Percentiles rank a stretch among this genome's conserved stretches.
These are phyloP conservation scores for Phytophthora palmivora DNA, from an alignment of 352 stramenopile species.

Conservation along the genomic window DNA sequence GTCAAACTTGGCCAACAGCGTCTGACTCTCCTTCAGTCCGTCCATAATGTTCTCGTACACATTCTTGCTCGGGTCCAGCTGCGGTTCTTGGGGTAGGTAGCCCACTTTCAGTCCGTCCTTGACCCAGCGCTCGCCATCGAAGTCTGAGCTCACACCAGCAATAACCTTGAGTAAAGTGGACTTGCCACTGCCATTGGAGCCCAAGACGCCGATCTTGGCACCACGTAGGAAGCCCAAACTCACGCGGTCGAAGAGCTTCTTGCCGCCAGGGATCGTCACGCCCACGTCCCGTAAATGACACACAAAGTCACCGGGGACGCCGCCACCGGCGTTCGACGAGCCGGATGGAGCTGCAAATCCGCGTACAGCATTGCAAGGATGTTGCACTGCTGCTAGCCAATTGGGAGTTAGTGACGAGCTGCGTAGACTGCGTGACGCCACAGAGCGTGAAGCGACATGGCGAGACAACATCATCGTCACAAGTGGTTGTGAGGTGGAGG, in stretches of 20 bases:
- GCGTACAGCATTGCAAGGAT: conserved; percentile 28
- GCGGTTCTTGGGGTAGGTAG: conserved; percentile 89
- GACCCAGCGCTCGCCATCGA: conserved; percentile 89
- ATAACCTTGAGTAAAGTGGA: conserved; percentile 98
- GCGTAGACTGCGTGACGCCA: conserved; percentile 6
- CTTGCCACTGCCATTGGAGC: conserved; percentile 95
- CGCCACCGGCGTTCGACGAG: conserved; percentile 72
- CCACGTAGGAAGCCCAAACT: conserved; percentile 87
- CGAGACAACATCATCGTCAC: conserved; percentile 20
- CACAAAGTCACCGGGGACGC: conserved; percentile 85
- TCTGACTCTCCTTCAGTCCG: conserved; percentile 84
- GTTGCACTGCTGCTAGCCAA: conserved; percentile 20
- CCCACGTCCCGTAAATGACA: conserved; percentile 80
- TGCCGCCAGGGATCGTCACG: conserved; percentile 80
- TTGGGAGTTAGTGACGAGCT: conserved; percentile 1
- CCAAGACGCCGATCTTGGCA: conserved; percentile 96
- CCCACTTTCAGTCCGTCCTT: conserved; percentile 87
- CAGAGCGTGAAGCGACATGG: conserved; percentile 15
- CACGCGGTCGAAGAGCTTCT: conserved; percentile 86
- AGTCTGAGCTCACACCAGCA: conserved; percentile 88
- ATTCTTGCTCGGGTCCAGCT: conserved; percentile 85
- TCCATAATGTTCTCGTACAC: conserved; percentile 94
- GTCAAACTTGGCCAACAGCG: conserved; percentile 85
- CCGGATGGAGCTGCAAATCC: conserved; percentile 45
- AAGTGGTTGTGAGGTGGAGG: conserved; percentile 3